Base-by-base conservation (phyloP, 148 eudicot species). In the Oxyria digyna region DNA sequence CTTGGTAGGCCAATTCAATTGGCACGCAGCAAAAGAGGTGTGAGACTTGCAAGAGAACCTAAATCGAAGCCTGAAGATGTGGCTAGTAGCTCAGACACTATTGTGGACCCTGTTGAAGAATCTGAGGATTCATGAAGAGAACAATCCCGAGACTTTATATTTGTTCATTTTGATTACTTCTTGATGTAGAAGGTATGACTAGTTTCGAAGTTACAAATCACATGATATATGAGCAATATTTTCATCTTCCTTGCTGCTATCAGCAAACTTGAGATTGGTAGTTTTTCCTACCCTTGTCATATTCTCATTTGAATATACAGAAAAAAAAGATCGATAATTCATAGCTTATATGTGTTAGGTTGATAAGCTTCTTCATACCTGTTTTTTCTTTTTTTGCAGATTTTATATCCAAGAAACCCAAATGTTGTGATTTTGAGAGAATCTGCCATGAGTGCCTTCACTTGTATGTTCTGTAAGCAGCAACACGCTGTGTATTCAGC, bases 1-100 rank as follows among this genome's bases (percentile, higher is more conserved):
- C 78, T 87, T 86, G 98, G 87, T 31, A 86, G 95, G 69, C 74
- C 80, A 40, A 76, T 93, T 77, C 76, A 88, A 73, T 80, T 93
- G 62, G 95, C 79, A 57, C 88, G 65, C 20, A 87, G 96, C 74
- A 87, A 68, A 69, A 79, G 67, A 69, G 87, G 86, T 74, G 82
- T 89, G 81, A 89, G 87, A 74, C 74, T 74, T 70, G 81, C 62
- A 72, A 77, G 87, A 26, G 85, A 87, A 77, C 50, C 55, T 14
- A 70, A 62, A 62, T 31, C 82, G 15, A 66, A 79, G 66, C 43
- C 85, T n/a, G 81, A 84, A 64, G 79, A 67, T 24, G 77, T 67
- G 13, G 62, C 62, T 52, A 59, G 37, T 59, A 31, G 8, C 20
- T 59, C 65, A 59, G n/a, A 31, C 31, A 7, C 37, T 59, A 29